Evolutionary conservation across 345 rosid genomes (phyloP).

Genomic region (Arabidopsis arenosa): DNA sequence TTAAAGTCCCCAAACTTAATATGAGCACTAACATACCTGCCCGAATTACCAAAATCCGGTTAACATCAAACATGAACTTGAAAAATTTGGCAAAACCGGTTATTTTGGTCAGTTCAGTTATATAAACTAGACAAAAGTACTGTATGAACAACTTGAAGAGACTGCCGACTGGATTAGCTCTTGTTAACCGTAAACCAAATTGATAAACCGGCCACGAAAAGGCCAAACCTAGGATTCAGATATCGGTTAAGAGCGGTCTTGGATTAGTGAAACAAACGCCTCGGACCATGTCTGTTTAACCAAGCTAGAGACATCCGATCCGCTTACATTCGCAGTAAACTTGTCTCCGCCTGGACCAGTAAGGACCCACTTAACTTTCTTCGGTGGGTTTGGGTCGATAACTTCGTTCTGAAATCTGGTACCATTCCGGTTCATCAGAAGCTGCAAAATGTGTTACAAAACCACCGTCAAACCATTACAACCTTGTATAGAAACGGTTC

Average conservation of each 20-base stretch:
- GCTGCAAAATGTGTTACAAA: slow-evolving; percentile 31
- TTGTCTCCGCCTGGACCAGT: slow-evolving; percentile 48
- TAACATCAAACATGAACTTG: slow-evolving; percentile 1
- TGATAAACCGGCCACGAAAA: background rate
- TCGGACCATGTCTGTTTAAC: slow-evolving; percentile 58
- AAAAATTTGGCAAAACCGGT: slow-evolving; percentile 21
- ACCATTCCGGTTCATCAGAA: background rate
- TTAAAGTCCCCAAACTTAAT: background rate
- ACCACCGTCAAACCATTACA: background rate
- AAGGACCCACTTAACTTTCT: slow-evolving; percentile 66
- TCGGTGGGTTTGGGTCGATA: slow-evolving; percentile 46
- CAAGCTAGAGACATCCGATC: slow-evolving; percentile 50
- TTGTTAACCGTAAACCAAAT: slow-evolving; percentile 7
- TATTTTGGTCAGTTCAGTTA: background rate
- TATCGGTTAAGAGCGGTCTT: slow-evolving; percentile 33
- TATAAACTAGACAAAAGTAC: slow-evolving; percentile 4
- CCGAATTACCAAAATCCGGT: background rate
- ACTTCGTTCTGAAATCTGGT: slow-evolving; percentile 16
- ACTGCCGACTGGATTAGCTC: slow-evolving; percentile 20
- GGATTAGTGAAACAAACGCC: slow-evolving; percentile 46
- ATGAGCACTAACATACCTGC: slow-evolving; percentile 10
- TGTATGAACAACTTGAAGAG: slow-evolving; percentile 17
- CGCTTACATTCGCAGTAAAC: slow-evolving; percentile 52
- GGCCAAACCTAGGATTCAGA: slow-evolving; percentile 1
- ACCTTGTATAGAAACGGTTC: slow-evolving; percentile 11